Conservation (phyloP, 2,329 filamentous ascomycete species). For the Botrytis squamosa region DNA sequence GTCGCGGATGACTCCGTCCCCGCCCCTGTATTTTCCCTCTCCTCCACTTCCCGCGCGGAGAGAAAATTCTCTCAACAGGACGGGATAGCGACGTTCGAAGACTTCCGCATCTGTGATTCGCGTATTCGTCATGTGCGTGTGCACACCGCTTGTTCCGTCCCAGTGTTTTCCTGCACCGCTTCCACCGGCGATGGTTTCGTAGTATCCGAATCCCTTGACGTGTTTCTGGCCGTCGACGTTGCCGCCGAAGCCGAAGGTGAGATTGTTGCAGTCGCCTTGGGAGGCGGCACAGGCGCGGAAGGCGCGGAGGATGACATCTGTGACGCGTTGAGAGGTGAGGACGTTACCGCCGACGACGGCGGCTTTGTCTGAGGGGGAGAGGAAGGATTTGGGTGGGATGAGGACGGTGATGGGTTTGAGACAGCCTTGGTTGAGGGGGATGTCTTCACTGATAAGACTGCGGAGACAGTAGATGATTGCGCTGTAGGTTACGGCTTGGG, state of each 20-base stretch:
- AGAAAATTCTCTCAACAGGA: conserved; percentile 67
- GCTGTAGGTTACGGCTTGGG: conserved; percentile 76
- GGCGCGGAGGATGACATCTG: conserved; percentile 77
- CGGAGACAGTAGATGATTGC: conserved; percentile 86
- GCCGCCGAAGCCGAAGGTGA: conserved; percentile 80
- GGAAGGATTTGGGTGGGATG: conserved; percentile 70
- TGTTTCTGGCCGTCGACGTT: conserved; percentile 56
- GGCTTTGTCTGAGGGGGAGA: conserved; percentile 72
- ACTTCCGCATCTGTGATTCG: conserved; percentile 78
- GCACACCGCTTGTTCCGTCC: conserved; percentile 71
- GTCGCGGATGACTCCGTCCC: conserved; percentile 72
- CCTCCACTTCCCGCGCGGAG: conserved; percentile 63
- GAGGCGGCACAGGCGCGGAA: conserved; percentile 76
- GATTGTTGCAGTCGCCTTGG: conserved; percentile 81
- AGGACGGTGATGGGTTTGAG: conserved; percentile 71
- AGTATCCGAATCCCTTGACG: conserved; percentile 81
- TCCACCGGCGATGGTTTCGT: conserved; percentile 80
- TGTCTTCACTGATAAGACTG: conserved; percentile 76
- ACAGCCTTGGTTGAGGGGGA: conserved; percentile 85
- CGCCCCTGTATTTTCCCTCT: conserved; percentile 62
- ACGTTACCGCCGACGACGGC: conserved; percentile 85
- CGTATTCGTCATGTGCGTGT: conserved; percentile 83
- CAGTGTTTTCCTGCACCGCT: conserved; percentile 70
- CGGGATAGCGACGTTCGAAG: conserved; percentile 73
- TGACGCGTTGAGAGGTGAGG: conserved; percentile 75